Evolutionary conservation across 495 filamentous ascomycete genomes (phyloP), one percentile per base, ranked within the genome.

Genomic region (Penicillium soppii): DNA sequence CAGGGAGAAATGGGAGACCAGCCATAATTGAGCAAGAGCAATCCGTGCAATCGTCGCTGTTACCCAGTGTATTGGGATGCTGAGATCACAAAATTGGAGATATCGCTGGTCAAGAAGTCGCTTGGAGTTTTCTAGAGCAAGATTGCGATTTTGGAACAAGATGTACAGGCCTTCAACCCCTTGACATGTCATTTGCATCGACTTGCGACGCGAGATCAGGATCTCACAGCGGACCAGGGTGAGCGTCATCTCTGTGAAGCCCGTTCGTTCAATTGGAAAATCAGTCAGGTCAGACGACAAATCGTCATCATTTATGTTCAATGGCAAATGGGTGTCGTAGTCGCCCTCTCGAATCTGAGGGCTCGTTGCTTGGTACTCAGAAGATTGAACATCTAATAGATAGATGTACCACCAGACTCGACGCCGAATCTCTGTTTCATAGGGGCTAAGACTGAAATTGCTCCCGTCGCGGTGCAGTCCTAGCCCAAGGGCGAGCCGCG

Each of bases 241-340:
- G 56, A 91, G 87, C 1, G 86, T 83, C 83, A 90, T 89, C 33
- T 90, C 87, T 12, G 87, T 89, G 3, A 76, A 75, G 8, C 81
- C 83, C 1, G 52, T 51, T 4, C 82, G 71, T 17, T 79, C 70
- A 65, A 65, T 0, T 82, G 67, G 50, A 72, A 73, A 7, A 12
- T 46, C 25, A 2, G 25, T 39, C 46, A 56, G 30, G 17, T 35
- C 39, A 33, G 39, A 38, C 10, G 33, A 53, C 15, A 43, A n/a
- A 33, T 57, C 49, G 22, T 50, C 41, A 29, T 58, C 55, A 25
- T 58, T 58, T 10, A 58, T 22, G 17, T 58, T 58, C 22, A 52
- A 35, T 17, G 53, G 48, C 13, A 52, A 16, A 17, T 25, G 25
- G 6, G 43, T 37, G 16, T 47, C 29, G 7, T 27, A 39, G 37